Evolutionary conservation across 495 filamentous ascomycete species (phyloP).

Genomic region (Cairneyella variabilis): DNA sequence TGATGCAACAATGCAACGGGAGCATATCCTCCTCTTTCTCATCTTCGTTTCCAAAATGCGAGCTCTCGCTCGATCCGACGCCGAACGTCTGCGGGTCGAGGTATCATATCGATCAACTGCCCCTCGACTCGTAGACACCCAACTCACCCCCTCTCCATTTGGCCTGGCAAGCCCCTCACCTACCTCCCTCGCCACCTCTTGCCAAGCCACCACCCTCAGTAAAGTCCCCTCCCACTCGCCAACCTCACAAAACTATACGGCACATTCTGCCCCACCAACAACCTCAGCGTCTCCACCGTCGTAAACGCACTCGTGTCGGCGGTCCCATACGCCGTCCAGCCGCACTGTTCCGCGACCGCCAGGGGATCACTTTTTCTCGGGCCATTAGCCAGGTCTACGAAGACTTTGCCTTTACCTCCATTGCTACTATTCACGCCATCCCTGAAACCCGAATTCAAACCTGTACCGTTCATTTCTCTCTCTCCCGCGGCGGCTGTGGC

Average conservation of each 20-base stretch:
- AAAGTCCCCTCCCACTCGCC: constrained; percentile 67
- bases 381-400: constrained; percentile 72
- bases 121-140: no score
- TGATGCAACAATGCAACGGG: no score
- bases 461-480: not conserved
- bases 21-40: no score
- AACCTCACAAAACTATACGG: constrained; percentile 81
- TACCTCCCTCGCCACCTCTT: no score
- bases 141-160: no score
- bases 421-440: not conserved
- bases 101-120: no score
- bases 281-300: constrained; percentile 70
- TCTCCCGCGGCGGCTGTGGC: not conserved
- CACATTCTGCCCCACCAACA: constrained; percentile 81
- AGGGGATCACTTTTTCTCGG: constrained; percentile 64
- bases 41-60: no score
- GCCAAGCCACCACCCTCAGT: constrained; percentile 38
- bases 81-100: no score
- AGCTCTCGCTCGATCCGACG: no score
- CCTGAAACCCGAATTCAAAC: not conserved
- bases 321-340: constrained; percentile 75
- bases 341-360: constrained; percentile 60
- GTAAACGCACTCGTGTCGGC: constrained; percentile 78
- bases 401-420: constrained; percentile 58
- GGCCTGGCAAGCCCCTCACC: no score